phyloP scores from a whole-genome alignment of 495 filamentous ascomycete species.

The Trichoderma parareesei region DNA sequence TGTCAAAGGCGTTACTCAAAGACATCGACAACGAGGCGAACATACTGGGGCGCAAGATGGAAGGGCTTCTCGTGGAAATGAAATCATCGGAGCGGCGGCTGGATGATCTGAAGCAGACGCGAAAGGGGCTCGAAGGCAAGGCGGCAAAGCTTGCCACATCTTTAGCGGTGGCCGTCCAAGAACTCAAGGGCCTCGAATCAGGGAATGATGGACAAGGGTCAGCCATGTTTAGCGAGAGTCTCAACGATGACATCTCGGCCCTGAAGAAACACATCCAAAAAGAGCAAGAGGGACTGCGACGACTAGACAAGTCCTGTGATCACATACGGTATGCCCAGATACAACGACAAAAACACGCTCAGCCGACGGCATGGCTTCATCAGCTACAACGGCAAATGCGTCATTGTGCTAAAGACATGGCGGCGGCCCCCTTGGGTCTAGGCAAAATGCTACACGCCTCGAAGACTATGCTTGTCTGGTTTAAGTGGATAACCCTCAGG shows the following conservation, averaged over 20 bases:
- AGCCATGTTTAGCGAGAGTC: not conserved
- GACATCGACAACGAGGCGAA: slow-evolving; percentile 17
- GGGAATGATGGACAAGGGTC: not conserved
- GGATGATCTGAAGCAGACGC: not conserved
- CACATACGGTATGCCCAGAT: not conserved
- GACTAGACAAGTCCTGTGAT: slow-evolving; percentile 8
- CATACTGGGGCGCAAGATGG: not conserved
- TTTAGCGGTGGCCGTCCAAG: not conserved
- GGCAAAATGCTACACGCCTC: not conserved
- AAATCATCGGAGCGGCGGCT: not conserved
- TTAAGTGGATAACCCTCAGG: not conserved
- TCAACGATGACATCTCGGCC: slow-evolving; percentile 9
- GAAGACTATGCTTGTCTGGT: not conserved
- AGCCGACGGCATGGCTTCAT: not conserved
- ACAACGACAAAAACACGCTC: not conserved
- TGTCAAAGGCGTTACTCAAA: slow-evolving; percentile 19
- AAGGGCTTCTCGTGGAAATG: not conserved
- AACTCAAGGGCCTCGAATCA: not conserved
- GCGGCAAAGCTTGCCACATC: not conserved
- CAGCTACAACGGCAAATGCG: not conserved
- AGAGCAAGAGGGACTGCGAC: not conserved
- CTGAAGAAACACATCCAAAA: slow-evolving; percentile 11
- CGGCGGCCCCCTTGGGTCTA: not conserved
- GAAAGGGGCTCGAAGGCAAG: not conserved
- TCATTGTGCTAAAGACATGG: not conserved